Conservation (phyloP, 179 eudicot genomes). For the Patellifolia procumbens region DNA sequence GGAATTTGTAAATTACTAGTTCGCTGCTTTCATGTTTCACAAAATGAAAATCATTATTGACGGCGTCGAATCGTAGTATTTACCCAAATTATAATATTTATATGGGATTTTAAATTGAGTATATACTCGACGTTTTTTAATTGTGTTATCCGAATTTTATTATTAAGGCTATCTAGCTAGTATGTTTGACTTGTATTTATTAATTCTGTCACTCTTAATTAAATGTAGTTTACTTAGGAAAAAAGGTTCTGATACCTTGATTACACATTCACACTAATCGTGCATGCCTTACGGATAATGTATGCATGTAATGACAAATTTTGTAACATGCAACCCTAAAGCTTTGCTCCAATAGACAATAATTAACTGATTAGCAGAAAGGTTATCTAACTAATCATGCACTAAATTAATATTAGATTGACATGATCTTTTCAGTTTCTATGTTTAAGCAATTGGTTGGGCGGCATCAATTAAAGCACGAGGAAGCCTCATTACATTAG, state of each 20-base stretch:
- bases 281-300: constrained; percentile 10
- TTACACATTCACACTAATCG: constrained; percentile 6
- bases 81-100: too few species aligned
- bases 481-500: not conserved
- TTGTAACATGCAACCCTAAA: not conserved
- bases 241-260: not conserved
- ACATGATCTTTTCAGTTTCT: not conserved
- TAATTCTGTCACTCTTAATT: not conserved
- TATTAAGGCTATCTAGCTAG: not conserved
- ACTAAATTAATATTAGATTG: not conserved
- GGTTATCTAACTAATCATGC: not conserved
- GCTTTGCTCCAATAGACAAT: not conserved
- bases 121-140: too few species aligned
- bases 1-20: too few species aligned
- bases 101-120: too few species aligned
- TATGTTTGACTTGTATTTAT: not conserved
- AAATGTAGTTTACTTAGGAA: constrained; percentile 1
- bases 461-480: not conserved
- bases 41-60: too few species aligned
- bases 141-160: too few species aligned
- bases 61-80: too few species aligned
- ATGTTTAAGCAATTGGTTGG: constrained; percentile 2
- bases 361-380: not conserved
- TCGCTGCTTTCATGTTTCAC: too few species aligned
- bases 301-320: constrained; percentile 9